Evolutionary conservation across 2,329 filamentous ascomycete species (phyloP).

Genomic region (Magnaporthiopsis poae): DNA sequence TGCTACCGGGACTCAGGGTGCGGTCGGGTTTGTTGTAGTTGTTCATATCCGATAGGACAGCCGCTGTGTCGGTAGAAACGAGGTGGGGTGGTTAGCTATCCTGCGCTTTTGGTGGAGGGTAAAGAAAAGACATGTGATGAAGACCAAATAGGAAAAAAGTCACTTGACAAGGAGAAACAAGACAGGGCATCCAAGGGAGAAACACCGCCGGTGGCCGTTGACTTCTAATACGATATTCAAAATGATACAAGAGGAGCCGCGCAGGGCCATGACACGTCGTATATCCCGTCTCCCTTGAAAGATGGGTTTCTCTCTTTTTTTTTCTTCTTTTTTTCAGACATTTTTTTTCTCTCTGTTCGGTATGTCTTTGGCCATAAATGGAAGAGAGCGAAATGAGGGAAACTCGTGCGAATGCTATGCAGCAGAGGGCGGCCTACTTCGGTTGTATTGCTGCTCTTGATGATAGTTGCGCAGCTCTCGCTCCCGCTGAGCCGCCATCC

Average conservation of each 20-base stretch:
- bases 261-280: background rate
- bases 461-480: constrained; percentile 98
- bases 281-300: constrained; percentile 6
- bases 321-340: background rate
- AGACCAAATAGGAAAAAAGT: background rate
- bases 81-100: background rate
- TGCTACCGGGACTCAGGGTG: constrained; percentile 65
- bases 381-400: constrained; percentile 6
- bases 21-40: constrained; percentile 63
- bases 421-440: constrained; percentile 84
- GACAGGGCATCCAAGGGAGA: too few species aligned
- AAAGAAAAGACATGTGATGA: background rate
- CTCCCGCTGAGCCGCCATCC: constrained; percentile 98
- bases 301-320: constrained; percentile 8
- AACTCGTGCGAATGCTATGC: constrained; percentile 46
- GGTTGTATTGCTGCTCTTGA: constrained; percentile 99
- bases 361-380: background rate
- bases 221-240: background rate
- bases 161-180: constrained; percentile 4
- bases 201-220: background rate
- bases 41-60: constrained; percentile 38
- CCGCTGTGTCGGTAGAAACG: constrained; percentile 21
- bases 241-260: background rate
- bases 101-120: background rate
- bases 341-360: constrained; percentile 6